Percentiles rank a stretch among this genome's conserved stretches.
Evolutionary conservation across 2,329 filamentous ascomycete genomes (phyloP).

Genomic region (Ophiocordyceps camponoti-floridani): DNA sequence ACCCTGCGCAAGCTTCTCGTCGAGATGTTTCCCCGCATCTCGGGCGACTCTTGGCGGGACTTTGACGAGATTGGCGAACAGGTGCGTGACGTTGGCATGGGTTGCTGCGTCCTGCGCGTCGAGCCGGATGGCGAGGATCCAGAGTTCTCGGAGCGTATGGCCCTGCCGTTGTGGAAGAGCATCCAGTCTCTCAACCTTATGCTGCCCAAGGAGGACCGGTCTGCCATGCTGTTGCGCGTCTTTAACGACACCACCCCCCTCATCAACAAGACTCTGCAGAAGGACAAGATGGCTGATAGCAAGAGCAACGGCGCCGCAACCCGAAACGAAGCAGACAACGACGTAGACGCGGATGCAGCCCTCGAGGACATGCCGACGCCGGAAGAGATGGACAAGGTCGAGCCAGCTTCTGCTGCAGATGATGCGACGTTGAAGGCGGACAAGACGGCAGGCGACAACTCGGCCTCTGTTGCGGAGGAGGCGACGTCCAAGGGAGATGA

Average conservation of each 20-base stretch:
- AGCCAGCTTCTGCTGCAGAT: background rate
- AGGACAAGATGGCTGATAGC: constrained; percentile 20
- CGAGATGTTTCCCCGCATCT: constrained; percentile 92
- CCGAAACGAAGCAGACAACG: constrained; percentile 9
- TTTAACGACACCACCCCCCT: constrained; percentile 81
- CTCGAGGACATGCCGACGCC: constrained; percentile 20
- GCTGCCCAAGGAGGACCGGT: constrained; percentile 92
- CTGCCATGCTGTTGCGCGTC: constrained; percentile 76
- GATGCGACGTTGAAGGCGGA: background rate
- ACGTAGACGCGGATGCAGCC: constrained; percentile 15
- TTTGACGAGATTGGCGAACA: constrained; percentile 79
- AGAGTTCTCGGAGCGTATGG: constrained; percentile 57
- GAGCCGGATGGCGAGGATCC: constrained; percentile 51
- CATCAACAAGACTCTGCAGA: constrained; percentile 47
- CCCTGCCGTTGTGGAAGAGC: constrained; percentile 86
- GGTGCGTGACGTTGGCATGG: constrained; percentile 65
- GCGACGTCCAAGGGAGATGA: background rate
- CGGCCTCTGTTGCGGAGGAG: background rate
- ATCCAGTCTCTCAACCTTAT: constrained; percentile 87
- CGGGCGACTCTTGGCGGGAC: constrained; percentile 52
- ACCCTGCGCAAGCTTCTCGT: constrained; percentile 71
- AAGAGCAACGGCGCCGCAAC: constrained; percentile 8
- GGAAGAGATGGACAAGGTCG: constrained; percentile 7
- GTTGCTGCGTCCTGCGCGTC: constrained; percentile 77
- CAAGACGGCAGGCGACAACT: background rate